Evolutionary conservation across 169 alveolate genomes (phyloP), one percentile per base, ranked within the genome.

Genomic region (Plasmodium cynomolgi): DNA sequence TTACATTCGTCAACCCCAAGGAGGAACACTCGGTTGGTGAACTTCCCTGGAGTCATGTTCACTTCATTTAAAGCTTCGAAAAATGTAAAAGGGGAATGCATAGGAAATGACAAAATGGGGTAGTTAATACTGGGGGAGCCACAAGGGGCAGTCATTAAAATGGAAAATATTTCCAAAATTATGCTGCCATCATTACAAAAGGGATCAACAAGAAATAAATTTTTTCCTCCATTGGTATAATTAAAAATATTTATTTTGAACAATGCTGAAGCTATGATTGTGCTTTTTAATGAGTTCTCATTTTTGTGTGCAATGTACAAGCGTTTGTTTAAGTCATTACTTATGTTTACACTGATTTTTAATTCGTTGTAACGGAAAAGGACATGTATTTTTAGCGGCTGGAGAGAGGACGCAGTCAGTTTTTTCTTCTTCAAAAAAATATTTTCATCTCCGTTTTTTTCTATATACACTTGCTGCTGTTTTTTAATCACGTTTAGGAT

Each of bases 381-480:
- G 31, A 90, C 91, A 81, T 90, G 50, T 39, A 90, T 81, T 81
- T 90, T 90, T 71, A 90, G 47, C 5, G 94, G 94, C n/a, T 58
- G 62, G 37, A 90, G 73, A 68, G 82, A 23, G 6, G 75, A 58
- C 13, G 94, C 83, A 37, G 39, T 41, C 29, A 81, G 7, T 68
- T 90, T 90, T 37, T 90, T 90, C 34, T 90, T 90, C 82, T 90
- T 90, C 56, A 90, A 90, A 39, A 90, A 73, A 3, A 90, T 90
- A 90, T 90, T 90, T 62, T 90, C 81, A 81, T 90, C 94, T 34
- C 94, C 94, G 31, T 90, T 79, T 23, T 90, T 90, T 90, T 90
- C 94, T 50, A 90, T 90, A 81, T 90, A 90, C 83, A 90, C 47
- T 44, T 90, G 94, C 79, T 90, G 94, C 33, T 90, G 94, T 50